Evolutionary conservation across 306 rosid species (phyloP).

Genomic region (Ceratonia siliqua): DNA sequence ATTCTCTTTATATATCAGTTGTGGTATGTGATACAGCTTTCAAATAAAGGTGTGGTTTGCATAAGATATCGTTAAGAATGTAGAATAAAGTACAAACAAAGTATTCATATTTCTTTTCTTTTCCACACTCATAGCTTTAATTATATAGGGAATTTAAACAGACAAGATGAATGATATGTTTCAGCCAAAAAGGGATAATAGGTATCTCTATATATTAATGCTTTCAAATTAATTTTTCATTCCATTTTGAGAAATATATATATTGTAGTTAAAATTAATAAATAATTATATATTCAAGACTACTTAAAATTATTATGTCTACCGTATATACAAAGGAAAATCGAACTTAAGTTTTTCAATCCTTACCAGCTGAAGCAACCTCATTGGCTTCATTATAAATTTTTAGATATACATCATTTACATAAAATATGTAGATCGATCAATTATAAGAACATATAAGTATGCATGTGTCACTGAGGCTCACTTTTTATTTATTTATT

Average conservation of each 20-base stretch:
- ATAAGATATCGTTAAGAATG: background rate
- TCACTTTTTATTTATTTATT: too few species aligned
- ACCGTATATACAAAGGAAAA: too few species aligned
- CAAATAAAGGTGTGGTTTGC: background rate
- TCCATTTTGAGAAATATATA: background rate
- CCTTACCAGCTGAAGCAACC: too few species aligned
- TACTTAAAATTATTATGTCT: background rate
- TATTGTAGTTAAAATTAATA: background rate
- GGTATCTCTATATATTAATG: background rate
- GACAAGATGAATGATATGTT: background rate
- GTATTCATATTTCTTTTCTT: background rate
- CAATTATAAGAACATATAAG: too few species aligned
- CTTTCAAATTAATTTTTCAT: background rate
- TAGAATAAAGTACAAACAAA: background rate
- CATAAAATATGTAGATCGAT: too few species aligned
- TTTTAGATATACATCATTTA: too few species aligned
- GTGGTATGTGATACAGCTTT: conserved; percentile 4
- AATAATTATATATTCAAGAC: background rate
- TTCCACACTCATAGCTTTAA: background rate
- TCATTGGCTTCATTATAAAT: too few species aligned
- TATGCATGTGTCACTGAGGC: too few species aligned
- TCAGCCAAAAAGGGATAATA: background rate
- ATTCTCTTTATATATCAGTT: too few species aligned
- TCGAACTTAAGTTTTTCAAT: too few species aligned
- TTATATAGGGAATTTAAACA: background rate